Evolutionary conservation across 805 yeast species (phyloP).

Genomic region (Wickerhamia fluorescens): DNA sequence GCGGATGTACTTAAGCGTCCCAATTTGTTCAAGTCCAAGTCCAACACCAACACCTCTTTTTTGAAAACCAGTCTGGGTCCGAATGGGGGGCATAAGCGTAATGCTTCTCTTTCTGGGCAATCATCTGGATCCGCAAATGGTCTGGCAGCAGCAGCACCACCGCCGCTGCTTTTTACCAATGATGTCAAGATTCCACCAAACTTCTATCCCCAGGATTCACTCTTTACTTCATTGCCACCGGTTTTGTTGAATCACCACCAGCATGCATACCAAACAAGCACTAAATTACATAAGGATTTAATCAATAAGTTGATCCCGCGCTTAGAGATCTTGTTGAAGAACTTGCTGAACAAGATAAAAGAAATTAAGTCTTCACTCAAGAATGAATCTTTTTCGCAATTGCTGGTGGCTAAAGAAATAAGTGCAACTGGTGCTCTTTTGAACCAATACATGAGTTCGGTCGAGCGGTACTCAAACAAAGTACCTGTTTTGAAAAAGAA

Average conservation of each 20-base stretch:
- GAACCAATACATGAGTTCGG: conserved; percentile 21
- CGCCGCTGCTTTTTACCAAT: conserved; percentile 4
- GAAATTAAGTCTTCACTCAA: conserved; percentile 34
- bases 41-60: conserved; percentile 14
- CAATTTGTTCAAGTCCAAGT: conserved; percentile 17
- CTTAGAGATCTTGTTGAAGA: conserved; percentile 28
- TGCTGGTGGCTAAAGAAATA: conserved; percentile 34
- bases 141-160: conserved; percentile 1
- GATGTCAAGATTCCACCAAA: conserved; percentile 16
- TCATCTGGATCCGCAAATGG: not conserved
- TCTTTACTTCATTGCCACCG: conserved; percentile 23
- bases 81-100: not conserved
- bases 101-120: not conserved
- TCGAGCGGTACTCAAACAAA: conserved; percentile 27
- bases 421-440: conserved; percentile 54
- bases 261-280: conserved; percentile 16
- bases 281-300: conserved; percentile 26
- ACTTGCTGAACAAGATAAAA: conserved; percentile 31
- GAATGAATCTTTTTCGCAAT: conserved; percentile 36
- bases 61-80: conserved; percentile 8
- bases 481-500: conserved; percentile 27
- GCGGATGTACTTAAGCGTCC: conserved; percentile 11
- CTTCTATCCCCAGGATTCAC: conserved; percentile 18
- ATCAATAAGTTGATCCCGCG: conserved; percentile 27
- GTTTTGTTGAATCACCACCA: conserved; percentile 30